Base-by-base conservation (phyloP, 306 rosid genomes). In the Malus sieversii region DNA sequence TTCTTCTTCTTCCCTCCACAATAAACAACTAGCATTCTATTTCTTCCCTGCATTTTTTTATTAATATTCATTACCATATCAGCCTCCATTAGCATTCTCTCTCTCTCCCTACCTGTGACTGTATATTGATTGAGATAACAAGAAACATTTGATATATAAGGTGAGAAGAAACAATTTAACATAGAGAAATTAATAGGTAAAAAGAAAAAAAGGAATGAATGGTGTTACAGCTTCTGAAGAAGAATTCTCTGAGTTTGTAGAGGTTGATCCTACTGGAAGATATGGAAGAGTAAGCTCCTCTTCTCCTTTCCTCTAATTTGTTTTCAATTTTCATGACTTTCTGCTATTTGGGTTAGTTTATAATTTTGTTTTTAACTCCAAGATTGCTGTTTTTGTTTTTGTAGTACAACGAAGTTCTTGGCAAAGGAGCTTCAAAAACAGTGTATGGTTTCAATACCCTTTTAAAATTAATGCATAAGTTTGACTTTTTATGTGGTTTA, bases 221-320 rank as follows among this genome's bases (percentile, higher is more conserved):
- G 81, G 86, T 78, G 87, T 55, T 87, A 51, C 83, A 74, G 78
- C 38, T 74, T 53, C 74, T 66, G 96, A 84, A 46, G 60, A 79
- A 72, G 93, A 81, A 51, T 68, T 64, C 88, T 78, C 88, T 61
- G 96, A 92, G 70, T 88, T 84, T 79, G 97, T 92, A 73, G 99
- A 96, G 85, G 89, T 89, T 86, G 99, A 96, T 90, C 99, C 99
- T 27, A 86, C 96, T 1, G 92, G 99, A 81, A 92, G 99, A 96
- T 96, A 96, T 85, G 98, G 99, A 89, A 87, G 99, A 88, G 99
- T 96, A 90, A 58, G 73, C 59, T 68, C 22, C 11, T 84, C 3
- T 55, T 22, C 53, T 13, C 52, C 2, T 59, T 71, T 79, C 63
- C 70, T 72, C 70, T 45, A 33, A 48, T 48, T 48, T 42, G 45